Evolutionary conservation across 257 asterid genomes (phyloP).

Genomic region (Solanum chilense): DNA sequence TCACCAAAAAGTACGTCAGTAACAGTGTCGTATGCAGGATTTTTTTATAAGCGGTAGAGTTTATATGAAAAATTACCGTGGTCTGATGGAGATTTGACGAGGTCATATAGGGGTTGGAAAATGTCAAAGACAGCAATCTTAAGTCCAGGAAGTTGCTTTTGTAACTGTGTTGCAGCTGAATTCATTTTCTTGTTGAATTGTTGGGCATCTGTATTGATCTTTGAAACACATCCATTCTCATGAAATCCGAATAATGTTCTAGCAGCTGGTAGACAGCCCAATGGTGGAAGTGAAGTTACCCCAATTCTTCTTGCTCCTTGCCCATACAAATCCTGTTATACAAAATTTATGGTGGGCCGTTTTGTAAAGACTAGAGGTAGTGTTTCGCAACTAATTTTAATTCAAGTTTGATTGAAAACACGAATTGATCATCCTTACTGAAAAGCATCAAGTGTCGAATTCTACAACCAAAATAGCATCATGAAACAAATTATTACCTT

Average conservation of each 20-base stretch:
- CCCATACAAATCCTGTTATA: constrained; percentile 48
- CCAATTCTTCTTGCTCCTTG: constrained; percentile 88
- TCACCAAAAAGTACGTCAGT: neutral
- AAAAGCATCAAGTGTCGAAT: neutral
- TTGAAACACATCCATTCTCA: constrained; percentile 62
- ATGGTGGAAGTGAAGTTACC: constrained; percentile 89
- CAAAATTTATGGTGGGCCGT: neutral
- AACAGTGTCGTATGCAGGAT: neutral
- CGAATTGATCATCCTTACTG: neutral
- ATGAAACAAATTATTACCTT: constrained; percentile 29
- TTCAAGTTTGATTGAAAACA: neutral
- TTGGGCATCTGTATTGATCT: constrained; percentile 65
- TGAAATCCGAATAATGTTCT: constrained; percentile 72
- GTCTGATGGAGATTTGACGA: constrained; percentile 43
- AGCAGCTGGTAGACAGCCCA: constrained; percentile 80
- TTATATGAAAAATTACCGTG: constrained; percentile 25
- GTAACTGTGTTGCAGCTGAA: constrained; percentile 54
- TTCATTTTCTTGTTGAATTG: constrained; percentile 63
- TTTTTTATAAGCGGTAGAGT: neutral
- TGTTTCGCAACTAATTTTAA: neutral
- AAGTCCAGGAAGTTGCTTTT: constrained; percentile 56
- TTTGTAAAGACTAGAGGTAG: too few relatives aligned
- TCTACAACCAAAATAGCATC: neutral
- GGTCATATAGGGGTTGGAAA: constrained; percentile 64
- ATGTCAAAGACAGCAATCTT: constrained; percentile 69